phyloP scores from a whole-genome alignment of 1,139 yeast species.

The Taphrina pruni region DNA sequence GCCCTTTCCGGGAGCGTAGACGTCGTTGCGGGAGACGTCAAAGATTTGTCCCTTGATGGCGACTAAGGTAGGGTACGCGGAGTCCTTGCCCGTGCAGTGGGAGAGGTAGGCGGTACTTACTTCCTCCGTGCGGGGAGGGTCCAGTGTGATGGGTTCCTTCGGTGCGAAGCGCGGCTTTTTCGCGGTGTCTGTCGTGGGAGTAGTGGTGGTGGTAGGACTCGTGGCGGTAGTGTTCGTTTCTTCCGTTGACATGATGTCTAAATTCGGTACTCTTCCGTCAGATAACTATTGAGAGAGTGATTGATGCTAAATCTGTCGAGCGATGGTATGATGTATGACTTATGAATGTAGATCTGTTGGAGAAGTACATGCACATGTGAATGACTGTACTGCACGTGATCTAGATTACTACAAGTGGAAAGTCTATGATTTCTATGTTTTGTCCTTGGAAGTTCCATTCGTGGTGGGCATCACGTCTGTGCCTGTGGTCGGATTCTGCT shows the following conservation, averaged over 20 bases:
- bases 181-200: background rate
- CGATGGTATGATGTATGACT: background rate
- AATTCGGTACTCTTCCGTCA: background rate
- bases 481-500: too few relatives aligned
- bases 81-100: conserved; percentile 36
- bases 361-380: too few relatives aligned
- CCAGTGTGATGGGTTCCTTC: conserved; percentile 33
- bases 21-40: conserved; percentile 71
- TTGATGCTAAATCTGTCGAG: too few relatives aligned
- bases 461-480: background rate
- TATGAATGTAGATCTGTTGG: too few relatives aligned
- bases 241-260: background rate
- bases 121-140: conserved; percentile 30
- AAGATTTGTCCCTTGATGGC: conserved; percentile 77
- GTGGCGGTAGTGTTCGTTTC: background rate
- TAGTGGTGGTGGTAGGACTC: background rate
- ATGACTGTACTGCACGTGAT: too few relatives aligned
- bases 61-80: conserved; percentile 59
- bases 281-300: too few relatives aligned
- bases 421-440: conserved; percentile 1
- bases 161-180: conserved; percentile 36
- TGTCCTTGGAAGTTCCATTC: background rate
- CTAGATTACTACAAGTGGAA: background rate
- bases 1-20: conserved; percentile 77
- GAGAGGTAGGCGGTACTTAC: conserved; percentile 30